Base-by-base conservation (phyloP, 202 grass and related monocot species). In the Digitaria exilis region DNA sequence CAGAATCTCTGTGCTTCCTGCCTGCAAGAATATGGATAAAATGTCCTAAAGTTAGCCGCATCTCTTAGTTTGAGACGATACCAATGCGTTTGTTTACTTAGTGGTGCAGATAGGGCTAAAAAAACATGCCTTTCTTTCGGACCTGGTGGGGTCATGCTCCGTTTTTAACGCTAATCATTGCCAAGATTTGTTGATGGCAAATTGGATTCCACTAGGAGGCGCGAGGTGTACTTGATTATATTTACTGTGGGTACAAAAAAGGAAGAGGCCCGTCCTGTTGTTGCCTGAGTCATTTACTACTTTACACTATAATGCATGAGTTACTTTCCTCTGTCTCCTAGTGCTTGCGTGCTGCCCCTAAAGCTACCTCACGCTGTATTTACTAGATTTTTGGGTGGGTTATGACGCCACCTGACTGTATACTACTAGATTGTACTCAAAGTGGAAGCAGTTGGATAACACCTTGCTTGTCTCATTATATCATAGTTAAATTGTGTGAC, bases 191-290 rank as follows among this genome's bases (percentile, higher is more conserved):
- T 76, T 84, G 88, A 69, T 87, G 62, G 68, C 45, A 84, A 71
- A 75, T 87, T 87, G 84, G 84, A 87, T 87, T 80, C 88, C 88
- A 90, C 80, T 90, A 80, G 25, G 55, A 56, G 76, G 48, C 30
- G 16, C 48, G 39, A 15, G 45, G 13, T 51, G 49, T 81, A 71
- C 44, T 77, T 71, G 44, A 31, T 54, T 76, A 78, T 58, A 72
- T 65, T 84, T 65, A 76, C 70, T 26, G 37, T 64, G 61, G 28
- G 41, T 57, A 85, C 43, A 43, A n/a, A 60, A 80, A 54, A 79
- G 22, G 65, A 86, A 32, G 14, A 29, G 14, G 1, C 7, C 43
- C 37, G 29, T 63, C 58, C n/a, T 87, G 55, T 87, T 87, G 51
- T 87, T 84, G 51, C 88, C 12, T 42, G 74, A 87, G 12, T 87